Percentiles rank a stretch among this genome's conserved stretches.
phyloP scores from a whole-genome alignment of 2,329 filamentous ascomycete genomes.

The Simplicillium sp. region DNA sequence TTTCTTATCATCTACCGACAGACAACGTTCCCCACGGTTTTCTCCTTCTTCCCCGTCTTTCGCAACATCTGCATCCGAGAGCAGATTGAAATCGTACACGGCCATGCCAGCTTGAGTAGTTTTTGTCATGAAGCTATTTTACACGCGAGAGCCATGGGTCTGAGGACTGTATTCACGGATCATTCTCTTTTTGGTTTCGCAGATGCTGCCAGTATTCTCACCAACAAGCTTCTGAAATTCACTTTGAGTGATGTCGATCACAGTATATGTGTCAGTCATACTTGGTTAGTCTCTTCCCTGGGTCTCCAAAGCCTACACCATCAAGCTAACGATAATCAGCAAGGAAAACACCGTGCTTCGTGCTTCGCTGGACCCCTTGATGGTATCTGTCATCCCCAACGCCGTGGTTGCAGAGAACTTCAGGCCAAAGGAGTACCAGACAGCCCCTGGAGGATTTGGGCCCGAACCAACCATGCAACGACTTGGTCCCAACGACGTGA shows the following conservation, averaged over 20 bases:
- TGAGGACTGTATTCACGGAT: conserved; percentile 93
- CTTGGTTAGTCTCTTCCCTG: conserved; percentile 54
- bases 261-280: conserved; percentile 97
- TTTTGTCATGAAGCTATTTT: conserved; percentile 92
- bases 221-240: conserved; percentile 96
- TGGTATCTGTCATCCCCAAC: conserved; percentile 97
- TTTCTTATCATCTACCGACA: conserved; percentile 94
- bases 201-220: conserved; percentile 89
- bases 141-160: conserved; percentile 90
- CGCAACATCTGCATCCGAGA: conserved; percentile 93
- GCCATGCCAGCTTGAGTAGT: conserved; percentile 88
- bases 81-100: conserved; percentile 93
- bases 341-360: conserved; percentile 97
- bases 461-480: conserved; percentile 50
- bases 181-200: conserved; percentile 97
- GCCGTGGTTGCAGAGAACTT: conserved; percentile 97
- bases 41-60: conserved; percentile 97
- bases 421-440: conserved; percentile 47
- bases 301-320: background rate
- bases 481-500: conserved; percentile 73
- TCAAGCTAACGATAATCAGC: conserved; percentile 34
- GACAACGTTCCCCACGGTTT: conserved; percentile 90
- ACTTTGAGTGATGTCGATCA: conserved; percentile 94
- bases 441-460: conserved; percentile 23
- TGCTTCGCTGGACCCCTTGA: conserved; percentile 87